Evolutionary conservation across 2,329 filamentous ascomycete species (phyloP).

Genomic region (Colletotrichum theobromicola): DNA sequence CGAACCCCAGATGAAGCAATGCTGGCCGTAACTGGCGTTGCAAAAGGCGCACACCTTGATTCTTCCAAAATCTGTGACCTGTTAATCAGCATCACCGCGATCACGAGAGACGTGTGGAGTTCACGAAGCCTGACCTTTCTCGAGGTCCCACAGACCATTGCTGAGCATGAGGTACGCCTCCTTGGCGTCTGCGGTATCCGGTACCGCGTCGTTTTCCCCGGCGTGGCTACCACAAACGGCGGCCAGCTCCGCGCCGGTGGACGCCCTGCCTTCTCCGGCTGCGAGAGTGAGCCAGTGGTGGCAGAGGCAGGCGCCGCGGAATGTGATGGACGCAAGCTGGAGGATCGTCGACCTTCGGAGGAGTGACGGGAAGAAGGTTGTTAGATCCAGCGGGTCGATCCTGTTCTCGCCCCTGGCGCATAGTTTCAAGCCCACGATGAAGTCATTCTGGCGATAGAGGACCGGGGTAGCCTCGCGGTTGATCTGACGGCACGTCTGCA

Average conservation of each 20-base stretch:
- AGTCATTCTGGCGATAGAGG: constrained; percentile 33
- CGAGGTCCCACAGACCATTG: not conserved
- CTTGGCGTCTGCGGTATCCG: not conserved
- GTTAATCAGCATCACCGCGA: not conserved
- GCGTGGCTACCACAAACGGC: not conserved
- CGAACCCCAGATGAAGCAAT: not conserved
- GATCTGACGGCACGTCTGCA: constrained; percentile 33
- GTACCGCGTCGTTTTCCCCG: not conserved
- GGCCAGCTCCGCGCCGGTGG: not conserved
- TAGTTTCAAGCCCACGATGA: constrained; percentile 25
- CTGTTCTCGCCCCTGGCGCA: constrained; percentile 18
- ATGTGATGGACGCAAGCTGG: constrained; percentile 18
- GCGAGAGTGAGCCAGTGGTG: not conserved
- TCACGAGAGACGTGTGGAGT: not conserved
- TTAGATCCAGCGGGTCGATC: not conserved
- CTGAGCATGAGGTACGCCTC: not conserved
- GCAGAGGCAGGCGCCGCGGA: constrained; percentile 25
- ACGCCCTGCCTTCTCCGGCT: not conserved
- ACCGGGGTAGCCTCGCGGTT: constrained; percentile 33
- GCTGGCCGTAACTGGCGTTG: not conserved
- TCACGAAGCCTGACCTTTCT: not conserved
- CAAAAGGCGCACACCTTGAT: constrained; percentile 7
- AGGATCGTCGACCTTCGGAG: constrained; percentile 25
- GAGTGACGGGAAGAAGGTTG: constrained; percentile 24
- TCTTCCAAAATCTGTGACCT: not conserved